These are phyloP conservation scores for Acer saccharum DNA, from an alignment of 345 rosid species.

Conservation along the genomic window DNA sequence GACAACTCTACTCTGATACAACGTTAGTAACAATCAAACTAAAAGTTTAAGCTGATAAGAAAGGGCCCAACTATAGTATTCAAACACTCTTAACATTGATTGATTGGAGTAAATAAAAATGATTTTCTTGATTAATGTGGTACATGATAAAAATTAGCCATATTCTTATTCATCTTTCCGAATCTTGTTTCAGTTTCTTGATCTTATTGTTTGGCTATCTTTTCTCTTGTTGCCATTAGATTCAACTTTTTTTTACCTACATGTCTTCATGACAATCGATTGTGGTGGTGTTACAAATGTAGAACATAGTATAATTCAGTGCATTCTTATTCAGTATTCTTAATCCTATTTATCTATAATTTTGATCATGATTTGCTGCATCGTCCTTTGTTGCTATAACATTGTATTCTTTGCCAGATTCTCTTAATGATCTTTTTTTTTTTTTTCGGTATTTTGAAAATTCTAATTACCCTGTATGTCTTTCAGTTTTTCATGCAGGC, in stretches of 20 bases:
- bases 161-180: not conserved
- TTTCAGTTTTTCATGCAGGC: conserved; percentile 94
- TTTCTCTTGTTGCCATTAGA: not conserved
- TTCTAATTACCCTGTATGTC: conserved; percentile 21
- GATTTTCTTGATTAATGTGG: not conserved
- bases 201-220: not conserved
- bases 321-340: not conserved
- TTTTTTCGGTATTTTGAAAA: too few relatives aligned
- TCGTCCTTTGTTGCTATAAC: not conserved
- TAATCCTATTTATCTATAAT: not conserved
- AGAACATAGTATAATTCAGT: not conserved
- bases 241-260: not conserved
- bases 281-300: not conserved
- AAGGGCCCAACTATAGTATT: too few relatives aligned
- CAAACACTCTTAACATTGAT: not conserved
- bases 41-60: too few relatives aligned
- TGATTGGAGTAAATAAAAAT: not conserved
- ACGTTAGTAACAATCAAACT: too few relatives aligned
- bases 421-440: not conserved
- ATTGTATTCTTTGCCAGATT: not conserved
- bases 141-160: not conserved
- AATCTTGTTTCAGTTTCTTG: not conserved
- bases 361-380: not conserved
- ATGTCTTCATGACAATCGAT: not conserved
- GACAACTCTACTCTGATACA: too few relatives aligned